These are phyloP conservation scores for Sporisorium sorghi DNA, from an alignment of 1,284 basidiomycete genomes.

Conservation along the genomic window DNA sequence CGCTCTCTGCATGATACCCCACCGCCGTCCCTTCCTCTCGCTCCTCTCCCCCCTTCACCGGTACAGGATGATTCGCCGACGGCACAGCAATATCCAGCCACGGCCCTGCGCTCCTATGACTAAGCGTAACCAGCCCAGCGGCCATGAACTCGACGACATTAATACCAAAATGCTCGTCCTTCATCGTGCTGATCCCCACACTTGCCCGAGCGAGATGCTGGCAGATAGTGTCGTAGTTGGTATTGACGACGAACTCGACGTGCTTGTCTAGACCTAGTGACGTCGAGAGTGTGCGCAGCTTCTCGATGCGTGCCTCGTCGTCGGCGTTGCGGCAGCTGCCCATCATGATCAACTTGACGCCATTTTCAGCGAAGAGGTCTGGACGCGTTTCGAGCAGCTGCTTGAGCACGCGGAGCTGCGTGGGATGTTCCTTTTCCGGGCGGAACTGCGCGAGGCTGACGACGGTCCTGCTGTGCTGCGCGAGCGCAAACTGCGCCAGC, in stretches of 20 bases:
- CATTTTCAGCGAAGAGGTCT: conserved; percentile 23
- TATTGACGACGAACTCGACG: conserved; percentile 86
- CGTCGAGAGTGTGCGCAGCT: conserved; percentile 75
- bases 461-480: conserved; percentile 65
- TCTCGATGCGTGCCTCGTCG: conserved; percentile 79
- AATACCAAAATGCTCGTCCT: conserved; percentile 99
- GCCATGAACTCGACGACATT: conserved; percentile 97
- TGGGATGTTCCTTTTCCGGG: conserved; percentile 93
- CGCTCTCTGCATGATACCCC: conserved; percentile 73
- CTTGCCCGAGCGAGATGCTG: conserved; percentile 78
- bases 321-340: conserved; percentile 84
- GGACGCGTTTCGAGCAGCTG: conserved; percentile 73
- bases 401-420: conserved; percentile 81
- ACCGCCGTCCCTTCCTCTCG: neutral
- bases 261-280: conserved; percentile 77
- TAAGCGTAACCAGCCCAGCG: conserved; percentile 89
- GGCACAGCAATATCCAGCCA: conserved; percentile 86
- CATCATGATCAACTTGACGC: conserved; percentile 74
- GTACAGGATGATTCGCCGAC: neutral
- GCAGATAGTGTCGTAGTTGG: conserved; percentile 80
- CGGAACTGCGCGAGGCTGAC: conserved; percentile 77
- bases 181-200: conserved; percentile 94
- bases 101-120: conserved; percentile 93
- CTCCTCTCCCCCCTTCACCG: neutral
- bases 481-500: conserved; percentile 78